Conservation (phyloP, 2,329 filamentous ascomycete genomes). For the Falciphora oryzae region DNA sequence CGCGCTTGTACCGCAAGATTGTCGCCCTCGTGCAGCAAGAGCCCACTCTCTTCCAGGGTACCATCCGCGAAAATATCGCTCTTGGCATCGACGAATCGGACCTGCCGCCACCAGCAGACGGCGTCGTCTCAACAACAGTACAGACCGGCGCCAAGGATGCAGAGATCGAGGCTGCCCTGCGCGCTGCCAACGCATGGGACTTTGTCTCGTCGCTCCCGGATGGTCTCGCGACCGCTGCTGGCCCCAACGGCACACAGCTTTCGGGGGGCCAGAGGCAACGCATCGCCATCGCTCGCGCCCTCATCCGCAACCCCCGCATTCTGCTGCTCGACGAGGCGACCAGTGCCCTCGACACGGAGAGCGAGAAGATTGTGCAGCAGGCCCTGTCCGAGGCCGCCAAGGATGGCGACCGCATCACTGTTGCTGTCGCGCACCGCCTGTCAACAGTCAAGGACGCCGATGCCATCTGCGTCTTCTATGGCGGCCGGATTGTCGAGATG, state of each 20-base stretch:
- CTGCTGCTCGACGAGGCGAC: slow-evolving; percentile 80
- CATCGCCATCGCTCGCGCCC: slow-evolving; percentile 83
- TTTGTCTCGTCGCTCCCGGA: slow-evolving; percentile 35
- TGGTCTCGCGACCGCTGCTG: slow-evolving; percentile 79
- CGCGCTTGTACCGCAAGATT: slow-evolving; percentile 43
- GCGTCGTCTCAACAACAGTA: slow-evolving; percentile 56
- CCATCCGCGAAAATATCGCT: slow-evolving; percentile 41
- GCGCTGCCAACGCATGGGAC: not conserved
- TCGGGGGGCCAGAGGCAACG: slow-evolving; percentile 94
- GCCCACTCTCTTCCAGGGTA: slow-evolving; percentile 43
- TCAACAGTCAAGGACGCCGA: slow-evolving; percentile 68
- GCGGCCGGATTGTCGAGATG: slow-evolving; percentile 58
- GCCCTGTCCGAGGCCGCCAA: slow-evolving; percentile 35
- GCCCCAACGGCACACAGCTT: slow-evolving; percentile 77
- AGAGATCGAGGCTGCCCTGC: slow-evolving; percentile 18
- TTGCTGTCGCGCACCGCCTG: slow-evolving; percentile 63
- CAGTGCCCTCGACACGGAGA: slow-evolving; percentile 67
- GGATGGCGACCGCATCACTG: slow-evolving; percentile 58
- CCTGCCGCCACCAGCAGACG: slow-evolving; percentile 53
- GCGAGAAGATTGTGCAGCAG: slow-evolving; percentile 59
- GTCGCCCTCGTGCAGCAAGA: slow-evolving; percentile 55
- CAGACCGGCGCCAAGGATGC: slow-evolving; percentile 34
- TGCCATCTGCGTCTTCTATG: slow-evolving; percentile 58
- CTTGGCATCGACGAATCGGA: slow-evolving; percentile 27
- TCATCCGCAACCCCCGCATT: slow-evolving; percentile 86